Percentiles rank a stretch among this genome's conserved stretches.
phyloP scores from a whole-genome alignment of 257 asterid genomes.

The Knoxia roxburghii region DNA sequence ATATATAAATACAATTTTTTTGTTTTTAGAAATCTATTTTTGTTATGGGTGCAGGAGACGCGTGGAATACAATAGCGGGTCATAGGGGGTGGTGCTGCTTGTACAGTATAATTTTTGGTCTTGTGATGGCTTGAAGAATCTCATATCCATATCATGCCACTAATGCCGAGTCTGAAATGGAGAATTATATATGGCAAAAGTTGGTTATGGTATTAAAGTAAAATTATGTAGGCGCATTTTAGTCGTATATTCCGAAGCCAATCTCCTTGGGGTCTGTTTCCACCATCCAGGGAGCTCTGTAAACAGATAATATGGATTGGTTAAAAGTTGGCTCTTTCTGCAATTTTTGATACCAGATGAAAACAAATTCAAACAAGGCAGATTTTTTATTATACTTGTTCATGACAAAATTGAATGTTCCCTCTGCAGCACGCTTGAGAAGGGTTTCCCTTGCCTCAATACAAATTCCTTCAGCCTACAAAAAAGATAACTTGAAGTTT shows the following conservation, averaged over 20 bases:
- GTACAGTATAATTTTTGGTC: too few species aligned
- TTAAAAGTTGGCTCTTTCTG: neutral
- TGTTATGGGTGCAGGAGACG: too few species aligned
- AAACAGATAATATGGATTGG: slow-evolving; percentile 1
- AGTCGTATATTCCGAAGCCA: slow-evolving; percentile 72
- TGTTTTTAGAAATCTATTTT: too few species aligned
- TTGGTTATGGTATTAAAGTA: too few species aligned
- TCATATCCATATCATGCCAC: too few species aligned
- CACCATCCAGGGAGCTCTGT: slow-evolving; percentile 98
- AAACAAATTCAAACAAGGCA: neutral
- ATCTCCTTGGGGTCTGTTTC: slow-evolving; percentile 83
- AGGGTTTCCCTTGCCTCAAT: slow-evolving; percentile 80
- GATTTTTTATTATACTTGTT: slow-evolving; percentile 43
- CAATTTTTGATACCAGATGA: too few species aligned
- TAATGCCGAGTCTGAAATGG: too few species aligned
- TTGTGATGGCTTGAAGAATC: too few species aligned
- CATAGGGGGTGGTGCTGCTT: too few species aligned
- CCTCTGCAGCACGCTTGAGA: slow-evolving; percentile 68
- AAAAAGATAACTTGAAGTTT: neutral
- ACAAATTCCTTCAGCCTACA: slow-evolving; percentile 80
- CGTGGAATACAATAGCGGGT: too few species aligned
- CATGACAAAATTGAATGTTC: slow-evolving; percentile 64
- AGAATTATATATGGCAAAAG: too few species aligned
- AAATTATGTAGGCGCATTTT: slow-evolving; percentile 5
- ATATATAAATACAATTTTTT: too few species aligned